Evolutionary conservation across 805 yeast genomes (phyloP).

Genomic region (Hanseniaspora meyeri): DNA sequence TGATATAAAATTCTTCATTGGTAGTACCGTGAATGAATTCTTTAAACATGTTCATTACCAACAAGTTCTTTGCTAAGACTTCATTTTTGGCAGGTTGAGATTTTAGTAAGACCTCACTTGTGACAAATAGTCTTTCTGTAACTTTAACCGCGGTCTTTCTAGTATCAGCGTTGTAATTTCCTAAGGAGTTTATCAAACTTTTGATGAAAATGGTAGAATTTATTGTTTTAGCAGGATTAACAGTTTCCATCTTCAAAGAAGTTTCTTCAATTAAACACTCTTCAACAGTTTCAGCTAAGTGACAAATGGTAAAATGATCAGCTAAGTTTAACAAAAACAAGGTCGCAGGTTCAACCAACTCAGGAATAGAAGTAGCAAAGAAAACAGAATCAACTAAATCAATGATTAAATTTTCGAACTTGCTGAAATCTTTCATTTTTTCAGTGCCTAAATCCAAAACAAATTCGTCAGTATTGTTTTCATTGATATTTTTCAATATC

Average conservation of each 20-base stretch:
- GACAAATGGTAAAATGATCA: slow-evolving; percentile 66
- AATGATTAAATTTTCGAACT: slow-evolving; percentile 54
- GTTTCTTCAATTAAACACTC: slow-evolving; percentile 57
- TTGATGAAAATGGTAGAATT: slow-evolving; percentile 59
- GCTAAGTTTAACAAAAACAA: slow-evolving; percentile 51
- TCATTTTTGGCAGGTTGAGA: slow-evolving; percentile 18
- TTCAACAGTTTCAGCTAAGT: slow-evolving; percentile 59
- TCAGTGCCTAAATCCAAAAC: slow-evolving; percentile 22
- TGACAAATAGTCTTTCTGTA: slow-evolving; percentile 46
- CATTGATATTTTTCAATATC: slow-evolving; percentile 22
- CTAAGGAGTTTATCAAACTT: slow-evolving; percentile 67
- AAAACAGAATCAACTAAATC: slow-evolving; percentile 59
- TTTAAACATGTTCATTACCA: slow-evolving; percentile 63
- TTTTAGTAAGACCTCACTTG: slow-evolving; percentile 59
- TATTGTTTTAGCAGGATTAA: slow-evolving; percentile 62
- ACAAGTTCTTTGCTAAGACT: slow-evolving; percentile 56
- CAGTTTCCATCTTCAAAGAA: slow-evolving; percentile 60
- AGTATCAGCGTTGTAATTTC: slow-evolving; percentile 61
- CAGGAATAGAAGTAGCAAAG: slow-evolving; percentile 63
- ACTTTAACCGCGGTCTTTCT: slow-evolving; percentile 59
- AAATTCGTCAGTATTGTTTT: slow-evolving; percentile 28
- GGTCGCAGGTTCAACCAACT: slow-evolving; percentile 55
- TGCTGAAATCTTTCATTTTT: slow-evolving; percentile 30
- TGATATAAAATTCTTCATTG: slow-evolving; percentile 73
- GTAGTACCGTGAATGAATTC: slow-evolving; percentile 84